Conservation (phyloP, 169 alveolate species). For the Eimeria falciformis region DNA sequence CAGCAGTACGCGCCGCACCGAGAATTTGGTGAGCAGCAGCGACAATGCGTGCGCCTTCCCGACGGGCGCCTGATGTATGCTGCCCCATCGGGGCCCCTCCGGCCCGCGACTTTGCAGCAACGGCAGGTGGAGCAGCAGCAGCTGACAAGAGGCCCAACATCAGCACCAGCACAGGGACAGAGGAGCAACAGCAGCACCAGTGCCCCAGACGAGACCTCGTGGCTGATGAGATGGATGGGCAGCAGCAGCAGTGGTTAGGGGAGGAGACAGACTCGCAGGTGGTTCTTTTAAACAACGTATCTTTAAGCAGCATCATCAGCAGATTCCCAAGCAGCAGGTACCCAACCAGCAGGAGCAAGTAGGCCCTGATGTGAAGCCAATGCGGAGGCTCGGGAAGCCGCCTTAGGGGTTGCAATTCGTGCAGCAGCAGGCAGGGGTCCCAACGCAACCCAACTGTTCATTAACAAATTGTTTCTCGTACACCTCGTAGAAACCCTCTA, state of each 20-base stretch:
- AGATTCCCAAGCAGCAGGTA: constrained; percentile 12
- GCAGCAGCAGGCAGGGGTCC: no score
- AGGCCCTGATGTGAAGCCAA: constrained; percentile 17
- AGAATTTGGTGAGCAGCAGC: constrained; percentile 60
- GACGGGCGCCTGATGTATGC: constrained; percentile 58
- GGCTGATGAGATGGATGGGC: constrained; percentile 67
- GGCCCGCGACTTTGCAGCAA: constrained; percentile 41
- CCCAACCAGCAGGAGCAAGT: no score
- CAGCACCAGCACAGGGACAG: constrained; percentile 35
- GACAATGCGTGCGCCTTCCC: constrained; percentile 22
- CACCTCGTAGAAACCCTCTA: no score
- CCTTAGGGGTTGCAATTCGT: no score
- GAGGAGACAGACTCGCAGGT: no score
- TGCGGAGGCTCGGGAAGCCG: no score
- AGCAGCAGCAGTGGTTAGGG: constrained; percentile 45
- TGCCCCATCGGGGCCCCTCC: constrained; percentile 46
- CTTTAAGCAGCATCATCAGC: neutral
- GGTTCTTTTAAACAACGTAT: neutral
- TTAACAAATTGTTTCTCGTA: no score
- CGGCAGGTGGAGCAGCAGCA: constrained; percentile 21
- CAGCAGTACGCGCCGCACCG: constrained; percentile 25
- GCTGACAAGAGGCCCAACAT: constrained; percentile 2
- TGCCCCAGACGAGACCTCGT: constrained; percentile 32
- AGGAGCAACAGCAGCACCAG: constrained; percentile 16
- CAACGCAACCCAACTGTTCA: no score